Evolutionary conservation across 176 grass and related monocot species (phyloP).

Genomic region (Puccinellia tenuiflora): DNA sequence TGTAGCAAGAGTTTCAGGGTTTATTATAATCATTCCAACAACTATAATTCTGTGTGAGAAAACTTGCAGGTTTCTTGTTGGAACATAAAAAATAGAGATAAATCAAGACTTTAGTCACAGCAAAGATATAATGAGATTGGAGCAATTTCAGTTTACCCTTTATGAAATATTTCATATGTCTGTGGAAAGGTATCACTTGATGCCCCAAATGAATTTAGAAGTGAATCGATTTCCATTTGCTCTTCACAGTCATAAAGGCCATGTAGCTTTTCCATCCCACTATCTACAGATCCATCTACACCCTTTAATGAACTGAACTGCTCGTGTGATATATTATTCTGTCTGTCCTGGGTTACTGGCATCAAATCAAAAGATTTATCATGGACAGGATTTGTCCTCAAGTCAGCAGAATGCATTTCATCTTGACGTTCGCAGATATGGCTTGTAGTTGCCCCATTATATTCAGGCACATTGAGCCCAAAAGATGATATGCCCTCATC

Average conservation of each 20-base stretch:
- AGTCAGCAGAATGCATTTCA: constrained; percentile 29
- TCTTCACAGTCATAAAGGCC: constrained; percentile 47
- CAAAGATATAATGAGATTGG: constrained; percentile 7
- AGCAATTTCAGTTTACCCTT: constrained; percentile 27
- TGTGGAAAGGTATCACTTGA: constrained; percentile 31
- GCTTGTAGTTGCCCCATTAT: constrained; percentile 17
- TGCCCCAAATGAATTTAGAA: constrained; percentile 45
- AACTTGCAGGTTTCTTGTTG: background rate
- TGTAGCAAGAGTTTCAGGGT: background rate
- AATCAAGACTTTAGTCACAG: background rate
- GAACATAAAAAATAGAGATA: background rate
- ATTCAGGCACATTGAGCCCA: constrained; percentile 9
- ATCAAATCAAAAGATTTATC: constrained; percentile 28
- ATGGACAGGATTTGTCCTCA: constrained; percentile 1
- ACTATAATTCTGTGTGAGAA: background rate
- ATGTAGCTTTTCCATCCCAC: constrained; percentile 21
- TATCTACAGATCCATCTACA: constrained; percentile 27
- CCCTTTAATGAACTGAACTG: constrained; percentile 33
- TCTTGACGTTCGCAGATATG: constrained; percentile 1
- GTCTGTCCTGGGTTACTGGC: background rate
- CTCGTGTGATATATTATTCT: constrained; percentile 4
- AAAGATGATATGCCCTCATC: constrained; percentile 31
- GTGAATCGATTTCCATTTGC: constrained; percentile 59
- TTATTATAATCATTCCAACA: background rate
- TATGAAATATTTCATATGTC: constrained; percentile 44